These are phyloP conservation scores for Sporisorium reilianum DNA, from an alignment of 1,284 basidiomycete species.

Conservation along the genomic window DNA sequence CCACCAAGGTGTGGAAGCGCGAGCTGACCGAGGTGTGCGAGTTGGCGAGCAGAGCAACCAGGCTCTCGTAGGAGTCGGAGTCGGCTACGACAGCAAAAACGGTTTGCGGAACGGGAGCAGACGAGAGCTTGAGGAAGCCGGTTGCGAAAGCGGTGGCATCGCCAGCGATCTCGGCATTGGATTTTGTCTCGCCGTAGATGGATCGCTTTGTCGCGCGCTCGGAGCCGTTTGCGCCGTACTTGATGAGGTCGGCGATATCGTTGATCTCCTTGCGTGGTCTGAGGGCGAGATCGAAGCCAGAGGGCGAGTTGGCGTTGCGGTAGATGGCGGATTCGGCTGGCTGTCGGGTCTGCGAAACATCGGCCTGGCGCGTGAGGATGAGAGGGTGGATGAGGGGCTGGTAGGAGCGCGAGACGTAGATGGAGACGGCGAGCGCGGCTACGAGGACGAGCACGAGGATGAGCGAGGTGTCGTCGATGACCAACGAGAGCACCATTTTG, in stretches of 20 bases:
- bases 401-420: constrained; percentile 54
- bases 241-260: constrained; percentile 53
- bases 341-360: constrained; percentile 60
- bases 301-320: constrained; percentile 66
- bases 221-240: constrained; percentile 36
- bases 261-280: constrained; percentile 52
- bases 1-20: constrained; percentile 44
- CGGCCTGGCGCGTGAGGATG: constrained; percentile 64
- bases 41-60: constrained; percentile 50
- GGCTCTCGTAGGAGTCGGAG: constrained; percentile 34
- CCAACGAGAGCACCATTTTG: constrained; percentile 55
- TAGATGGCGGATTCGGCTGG: constrained; percentile 63
- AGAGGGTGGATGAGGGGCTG: constrained; percentile 66
- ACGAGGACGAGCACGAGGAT: constrained; percentile 55
- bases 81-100: constrained; percentile 47
- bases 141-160: constrained; percentile 52
- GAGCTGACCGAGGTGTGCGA: constrained; percentile 39
- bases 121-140: constrained; percentile 50
- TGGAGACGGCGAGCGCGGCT: constrained; percentile 41
- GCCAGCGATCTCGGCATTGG: constrained; percentile 44
- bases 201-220: constrained; percentile 26
- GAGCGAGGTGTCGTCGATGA: constrained; percentile 63
- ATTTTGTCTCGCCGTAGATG: constrained; percentile 42
- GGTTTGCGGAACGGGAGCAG: constrained; percentile 31
- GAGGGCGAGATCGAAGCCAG: constrained; percentile 64